These are phyloP conservation scores for Diversispora eburnea DNA, from an alignment of 192 early-diverging fungal genomes.

Conservation along the genomic window DNA sequence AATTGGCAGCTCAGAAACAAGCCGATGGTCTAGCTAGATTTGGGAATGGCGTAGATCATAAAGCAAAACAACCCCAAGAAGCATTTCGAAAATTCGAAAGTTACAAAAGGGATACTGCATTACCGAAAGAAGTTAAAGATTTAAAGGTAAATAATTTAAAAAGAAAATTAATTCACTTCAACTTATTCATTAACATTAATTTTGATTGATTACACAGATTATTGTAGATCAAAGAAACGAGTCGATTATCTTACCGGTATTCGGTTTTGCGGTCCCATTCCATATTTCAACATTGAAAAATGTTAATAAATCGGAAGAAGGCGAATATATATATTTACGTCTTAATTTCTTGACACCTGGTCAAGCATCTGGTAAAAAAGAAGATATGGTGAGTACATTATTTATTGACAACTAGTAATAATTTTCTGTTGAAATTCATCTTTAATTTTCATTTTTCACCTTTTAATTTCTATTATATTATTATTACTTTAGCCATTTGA, in stretches of 20 bases:
- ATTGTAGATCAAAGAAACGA: conserved; percentile 84
- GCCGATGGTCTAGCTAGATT: conserved; percentile 80
- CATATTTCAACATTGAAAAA: conserved; percentile 97
- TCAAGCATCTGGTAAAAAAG: conserved; percentile 88
- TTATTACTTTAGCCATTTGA: conserved; percentile 65
- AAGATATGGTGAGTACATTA: conserved; percentile 51
- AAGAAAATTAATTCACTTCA: neutral
- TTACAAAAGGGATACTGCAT: conserved; percentile 84
- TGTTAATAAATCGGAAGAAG: conserved; percentile 90
- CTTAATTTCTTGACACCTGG: conserved; percentile 96
- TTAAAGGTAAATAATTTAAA: conserved; percentile 48
- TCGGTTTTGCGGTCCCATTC: conserved; percentile 95
- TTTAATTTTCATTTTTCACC: neutral
- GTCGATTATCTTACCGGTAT: conserved; percentile 89
- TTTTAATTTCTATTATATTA: neutral
- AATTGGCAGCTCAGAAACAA: conserved; percentile 70
- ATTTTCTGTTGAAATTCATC: neutral
- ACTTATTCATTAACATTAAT: too few relatives aligned
- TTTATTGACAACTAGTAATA: neutral
- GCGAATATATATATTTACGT: conserved; percentile 83
- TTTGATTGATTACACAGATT: conserved; percentile 53
- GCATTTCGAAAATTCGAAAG: conserved; percentile 90
- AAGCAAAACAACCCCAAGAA: conserved; percentile 62
- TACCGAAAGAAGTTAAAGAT: conserved; percentile 77
- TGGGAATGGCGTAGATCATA: conserved; percentile 57